A percentile compares a stretch with the other conserved stretches of the same genome.
Evolutionary conservation across 768 basidiomycete genomes (phyloP).

Genomic region (Hortiboletus campestris): DNA sequence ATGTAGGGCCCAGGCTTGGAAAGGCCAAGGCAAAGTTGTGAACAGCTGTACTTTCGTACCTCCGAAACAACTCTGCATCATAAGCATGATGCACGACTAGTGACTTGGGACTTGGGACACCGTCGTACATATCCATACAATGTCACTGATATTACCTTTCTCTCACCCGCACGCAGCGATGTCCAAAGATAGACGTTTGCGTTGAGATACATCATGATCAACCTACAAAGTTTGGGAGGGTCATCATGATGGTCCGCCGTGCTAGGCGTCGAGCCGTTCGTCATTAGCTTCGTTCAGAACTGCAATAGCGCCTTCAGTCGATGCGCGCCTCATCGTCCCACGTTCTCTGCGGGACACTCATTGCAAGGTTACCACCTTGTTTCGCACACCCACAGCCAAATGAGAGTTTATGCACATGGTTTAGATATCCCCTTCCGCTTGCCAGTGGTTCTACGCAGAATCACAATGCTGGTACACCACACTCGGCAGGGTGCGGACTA

Average conservation of each 20-base stretch:
- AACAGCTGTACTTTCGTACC: neutral
- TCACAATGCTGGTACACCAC: conserved; percentile 25
- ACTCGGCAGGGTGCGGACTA: conserved; percentile 27
- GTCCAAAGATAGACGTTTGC: no score
- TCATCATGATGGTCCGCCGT: no score
- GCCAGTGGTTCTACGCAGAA: conserved; percentile 31
- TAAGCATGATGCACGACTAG: no score
- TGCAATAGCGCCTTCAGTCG: conserved; percentile 44
- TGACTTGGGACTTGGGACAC: no score
- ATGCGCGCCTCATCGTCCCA: conserved; percentile 55
- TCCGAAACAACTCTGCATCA: neutral
- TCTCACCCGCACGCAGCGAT: no score
- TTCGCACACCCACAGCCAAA: conserved; percentile 40
- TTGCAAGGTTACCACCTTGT: conserved; percentile 44
- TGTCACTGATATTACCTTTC: no score
- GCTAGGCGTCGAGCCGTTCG: no score
- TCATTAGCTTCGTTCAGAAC: conserved; percentile 61
- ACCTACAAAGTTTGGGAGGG: no score
- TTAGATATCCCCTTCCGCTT: conserved; percentile 51
- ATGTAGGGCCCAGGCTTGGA: neutral
- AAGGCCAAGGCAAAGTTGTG: conserved; percentile 11
- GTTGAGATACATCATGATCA: no score
- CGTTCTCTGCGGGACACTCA: conserved; percentile 70
- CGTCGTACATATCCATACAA: no score
- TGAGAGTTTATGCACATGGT: conserved; percentile 56